Conservation (phyloP, 23 red algal genomes). For the Gracilaria domingensis region DNA sequence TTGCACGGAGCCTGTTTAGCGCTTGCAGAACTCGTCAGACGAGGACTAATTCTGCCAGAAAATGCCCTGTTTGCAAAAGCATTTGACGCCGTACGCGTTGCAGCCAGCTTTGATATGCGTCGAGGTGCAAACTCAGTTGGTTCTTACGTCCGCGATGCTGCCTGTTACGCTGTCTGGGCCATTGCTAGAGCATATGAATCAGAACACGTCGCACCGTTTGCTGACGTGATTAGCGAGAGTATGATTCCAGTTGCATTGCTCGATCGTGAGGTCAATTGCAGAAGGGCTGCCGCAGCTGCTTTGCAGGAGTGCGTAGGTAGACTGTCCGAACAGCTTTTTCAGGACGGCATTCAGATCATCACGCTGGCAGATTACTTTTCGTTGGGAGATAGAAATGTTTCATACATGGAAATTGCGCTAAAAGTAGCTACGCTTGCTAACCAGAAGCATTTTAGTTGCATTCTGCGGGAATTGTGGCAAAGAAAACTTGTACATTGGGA, state of each 20-base stretch:
- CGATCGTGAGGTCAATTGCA: conserved; percentile 95
- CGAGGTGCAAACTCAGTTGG: conserved; percentile 72
- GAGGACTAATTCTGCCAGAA: conserved; percentile 75
- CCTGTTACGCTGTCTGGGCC: conserved; percentile 95
- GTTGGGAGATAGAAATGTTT: conserved; percentile 62
- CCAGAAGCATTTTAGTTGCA: conserved; percentile 43
- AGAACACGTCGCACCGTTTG: conserved; percentile 54
- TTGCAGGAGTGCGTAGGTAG: conserved; percentile 96
- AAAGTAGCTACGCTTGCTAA: conserved; percentile 76
- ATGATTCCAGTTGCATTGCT: conserved; percentile 84
- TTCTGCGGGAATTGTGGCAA: conserved; percentile 59
- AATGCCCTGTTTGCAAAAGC: conserved; percentile 8
- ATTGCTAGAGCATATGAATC: conserved; percentile 83
- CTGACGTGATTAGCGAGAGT: conserved; percentile 25
- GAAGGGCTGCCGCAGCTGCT: conserved; percentile 94
- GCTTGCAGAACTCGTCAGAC: conserved; percentile 89
- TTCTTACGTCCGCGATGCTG: conserved; percentile 90
- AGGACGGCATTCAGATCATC: conserved; percentile 68
- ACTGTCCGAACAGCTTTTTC: conserved; percentile 51
- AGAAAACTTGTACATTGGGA: conserved; percentile 92
- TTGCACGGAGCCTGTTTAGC: conserved; percentile 92
- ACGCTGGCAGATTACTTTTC: conserved; percentile 88
- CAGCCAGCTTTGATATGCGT: conserved; percentile 72
- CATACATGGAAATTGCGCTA: conserved; percentile 73
- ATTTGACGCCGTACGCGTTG: conserved; percentile 38